Evolutionary conservation across 2,329 filamentous ascomycete genomes (phyloP).

Genomic region (Neoascochyta sp.): DNA sequence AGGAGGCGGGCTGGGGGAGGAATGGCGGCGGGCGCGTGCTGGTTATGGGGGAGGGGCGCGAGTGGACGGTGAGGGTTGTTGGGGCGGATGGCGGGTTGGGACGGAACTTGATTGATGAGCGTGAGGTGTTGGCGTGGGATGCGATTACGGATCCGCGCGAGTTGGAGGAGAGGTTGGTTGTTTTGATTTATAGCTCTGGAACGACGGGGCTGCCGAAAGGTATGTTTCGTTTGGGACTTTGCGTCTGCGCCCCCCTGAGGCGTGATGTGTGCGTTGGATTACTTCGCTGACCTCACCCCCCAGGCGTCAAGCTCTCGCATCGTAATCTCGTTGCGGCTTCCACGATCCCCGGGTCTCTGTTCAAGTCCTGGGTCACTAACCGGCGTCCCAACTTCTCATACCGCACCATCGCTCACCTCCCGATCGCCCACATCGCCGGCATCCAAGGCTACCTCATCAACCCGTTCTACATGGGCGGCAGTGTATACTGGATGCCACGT

Average conservation of each 20-base stretch:
- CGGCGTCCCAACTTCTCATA: conserved; percentile 32
- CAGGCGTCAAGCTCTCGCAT: conserved; percentile 44
- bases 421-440: conserved; percentile 48
- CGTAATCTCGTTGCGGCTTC: conserved; percentile 44
- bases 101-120: conserved; percentile 28
- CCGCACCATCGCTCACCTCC: conserved; percentile 46
- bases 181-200: conserved; percentile 48
- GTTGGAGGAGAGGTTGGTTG: conserved; percentile 46
- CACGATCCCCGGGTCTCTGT: conserved; percentile 31
- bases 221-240: conserved; percentile 8
- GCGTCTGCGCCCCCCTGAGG: background rate
- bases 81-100: conserved; percentile 23
- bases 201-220: conserved; percentile 49
- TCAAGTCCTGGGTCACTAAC: conserved; percentile 24
- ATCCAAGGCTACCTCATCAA: conserved; percentile 48
- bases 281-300: background rate
- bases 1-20: conserved; percentile 42
- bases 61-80: conserved; percentile 35
- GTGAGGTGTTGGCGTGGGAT: conserved; percentile 51
- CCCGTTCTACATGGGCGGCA: conserved; percentile 40
- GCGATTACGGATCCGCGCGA: conserved; percentile 49
- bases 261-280: too few relatives aligned
- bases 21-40: conserved; percentile 46
- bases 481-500: conserved; percentile 59
- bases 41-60: conserved; percentile 46